Percentiles rank a stretch among this genome's conserved stretches.
These are phyloP conservation scores for Wickerhamomyces mucosus DNA, from an alignment of 805 yeast genomes.

Conservation along the genomic window DNA sequence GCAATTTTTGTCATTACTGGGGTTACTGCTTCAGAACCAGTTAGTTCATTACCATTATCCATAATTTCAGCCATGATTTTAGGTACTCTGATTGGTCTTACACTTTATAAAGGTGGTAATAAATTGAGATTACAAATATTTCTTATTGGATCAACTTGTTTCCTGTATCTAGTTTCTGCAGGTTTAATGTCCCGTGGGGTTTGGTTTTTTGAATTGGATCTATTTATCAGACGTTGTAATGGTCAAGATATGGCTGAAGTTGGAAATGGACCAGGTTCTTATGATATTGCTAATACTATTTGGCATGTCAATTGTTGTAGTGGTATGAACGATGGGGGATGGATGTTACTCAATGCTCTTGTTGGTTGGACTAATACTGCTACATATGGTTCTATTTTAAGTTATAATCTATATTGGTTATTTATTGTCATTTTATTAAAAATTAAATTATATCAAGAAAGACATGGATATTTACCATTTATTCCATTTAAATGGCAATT, in stretches of 20 bases:
- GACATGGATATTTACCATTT: slow-evolving; percentile 48
- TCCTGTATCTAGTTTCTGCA: slow-evolving; percentile 77
- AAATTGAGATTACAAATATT: slow-evolving; percentile 69
- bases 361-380: slow-evolving; percentile 95
- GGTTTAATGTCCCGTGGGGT: slow-evolving; percentile 84
- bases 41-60: slow-evolving; percentile 55
- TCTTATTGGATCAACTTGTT: slow-evolving; percentile 67
- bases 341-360: slow-evolving; percentile 86
- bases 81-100: slow-evolving; percentile 58
- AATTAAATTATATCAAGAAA: slow-evolving; percentile 43
- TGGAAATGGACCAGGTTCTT: slow-evolving; percentile 91
- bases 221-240: slow-evolving; percentile 58
- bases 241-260: slow-evolving; percentile 82
- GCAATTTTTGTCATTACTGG: slow-evolving; percentile 92
- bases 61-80: slow-evolving; percentile 47
- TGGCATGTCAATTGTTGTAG: slow-evolving; percentile 97
- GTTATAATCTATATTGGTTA: slow-evolving; percentile 70
- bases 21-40: slow-evolving; percentile 66
- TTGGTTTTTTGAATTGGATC: slow-evolving; percentile 81
- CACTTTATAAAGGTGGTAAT: slow-evolving; percentile 71
- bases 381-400: slow-evolving; percentile 75
- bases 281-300: slow-evolving; percentile 65
- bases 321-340: slow-evolving; percentile 81
- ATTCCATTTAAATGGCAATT: slow-evolving; percentile 59
- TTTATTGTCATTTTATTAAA: slow-evolving; percentile 35